Conservation (phyloP, 2,329 filamentous ascomycete genomes). For the Claviceps citrina region DNA sequence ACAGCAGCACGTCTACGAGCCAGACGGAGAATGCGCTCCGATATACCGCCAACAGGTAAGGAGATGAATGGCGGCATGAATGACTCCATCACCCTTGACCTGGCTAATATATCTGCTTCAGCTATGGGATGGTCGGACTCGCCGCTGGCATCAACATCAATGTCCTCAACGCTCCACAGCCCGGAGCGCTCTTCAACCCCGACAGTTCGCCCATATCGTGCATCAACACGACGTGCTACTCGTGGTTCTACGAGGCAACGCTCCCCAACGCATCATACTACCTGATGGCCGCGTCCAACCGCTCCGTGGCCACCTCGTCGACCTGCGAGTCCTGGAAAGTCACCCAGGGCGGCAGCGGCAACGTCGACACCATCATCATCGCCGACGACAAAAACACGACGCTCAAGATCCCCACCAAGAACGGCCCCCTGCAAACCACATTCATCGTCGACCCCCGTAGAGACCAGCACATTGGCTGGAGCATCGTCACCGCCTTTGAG, state of each 20-base stretch:
- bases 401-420: conserved; percentile 13
- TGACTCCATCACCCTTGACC: too few relatives aligned
- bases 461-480: conserved; percentile 14
- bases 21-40: conserved; percentile 19
- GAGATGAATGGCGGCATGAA: too few relatives aligned
- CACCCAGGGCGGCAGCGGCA: conserved; percentile 17
- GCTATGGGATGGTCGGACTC: conserved; percentile 5
- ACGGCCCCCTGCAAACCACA: conserved; percentile 20
- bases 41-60: conserved; percentile 27
- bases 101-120: neutral
- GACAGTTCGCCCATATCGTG: conserved; percentile 18
- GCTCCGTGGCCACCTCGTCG: conserved; percentile 17
- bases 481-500: conserved; percentile 22
- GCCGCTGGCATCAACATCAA: conserved; percentile 12
- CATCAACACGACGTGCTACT: conserved; percentile 17
- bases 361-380: conserved; percentile 13
- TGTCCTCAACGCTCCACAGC: conserved; percentile 10
- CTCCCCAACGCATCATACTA: conserved; percentile 7
- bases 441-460: conserved; percentile 19
- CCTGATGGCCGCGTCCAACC: conserved; percentile 16
- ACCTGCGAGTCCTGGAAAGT: conserved; percentile 18
- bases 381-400: conserved; percentile 10
- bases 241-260: conserved; percentile 23
- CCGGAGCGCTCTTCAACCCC: conserved; percentile 17
- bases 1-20: neutral